These are phyloP conservation scores for Striga hermonthica DNA, from an alignment of 305 asterid species.

Conservation along the genomic window DNA sequence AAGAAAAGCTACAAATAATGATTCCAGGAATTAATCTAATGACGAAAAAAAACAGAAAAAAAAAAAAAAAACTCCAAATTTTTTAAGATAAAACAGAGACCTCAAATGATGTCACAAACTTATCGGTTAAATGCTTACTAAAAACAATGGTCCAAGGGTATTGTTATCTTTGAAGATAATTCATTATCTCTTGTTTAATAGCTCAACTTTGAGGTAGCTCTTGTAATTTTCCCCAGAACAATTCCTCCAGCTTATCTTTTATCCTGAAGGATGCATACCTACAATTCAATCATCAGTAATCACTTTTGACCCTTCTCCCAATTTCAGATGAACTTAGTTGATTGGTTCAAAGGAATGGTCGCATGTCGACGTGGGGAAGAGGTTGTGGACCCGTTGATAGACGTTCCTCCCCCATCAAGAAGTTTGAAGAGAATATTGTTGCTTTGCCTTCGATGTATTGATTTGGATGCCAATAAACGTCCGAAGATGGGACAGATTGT, in stretches of 20 bases:
- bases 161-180: background rate
- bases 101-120: too few species aligned
- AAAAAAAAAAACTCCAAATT: too few species aligned
- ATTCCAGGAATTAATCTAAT: background rate
- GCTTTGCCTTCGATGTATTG: constrained; percentile 89
- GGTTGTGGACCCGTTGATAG: constrained; percentile 68
- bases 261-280: background rate
- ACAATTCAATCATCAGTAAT: background rate
- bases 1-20: background rate
- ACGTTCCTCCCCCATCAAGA: constrained; percentile 74
- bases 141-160: background rate
- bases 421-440: constrained; percentile 70
- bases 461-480: constrained; percentile 82
- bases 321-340: constrained; percentile 87
- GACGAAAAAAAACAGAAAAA: background rate
- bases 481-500: constrained; percentile 98
- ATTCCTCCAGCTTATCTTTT: background rate
- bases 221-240: constrained; percentile 1
- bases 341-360: constrained; percentile 95
- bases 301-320: background rate
- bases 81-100: too few species aligned
- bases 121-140: background rate
- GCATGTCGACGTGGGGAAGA: constrained; percentile 79
- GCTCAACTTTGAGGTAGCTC: background rate
- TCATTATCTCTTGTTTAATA: background rate